Percentiles rank a stretch among this genome's conserved stretches.
These are phyloP conservation scores for Colletotrichum sp. DNA, from an alignment of 2,329 filamentous ascomycete genomes.

Conservation along the genomic window DNA sequence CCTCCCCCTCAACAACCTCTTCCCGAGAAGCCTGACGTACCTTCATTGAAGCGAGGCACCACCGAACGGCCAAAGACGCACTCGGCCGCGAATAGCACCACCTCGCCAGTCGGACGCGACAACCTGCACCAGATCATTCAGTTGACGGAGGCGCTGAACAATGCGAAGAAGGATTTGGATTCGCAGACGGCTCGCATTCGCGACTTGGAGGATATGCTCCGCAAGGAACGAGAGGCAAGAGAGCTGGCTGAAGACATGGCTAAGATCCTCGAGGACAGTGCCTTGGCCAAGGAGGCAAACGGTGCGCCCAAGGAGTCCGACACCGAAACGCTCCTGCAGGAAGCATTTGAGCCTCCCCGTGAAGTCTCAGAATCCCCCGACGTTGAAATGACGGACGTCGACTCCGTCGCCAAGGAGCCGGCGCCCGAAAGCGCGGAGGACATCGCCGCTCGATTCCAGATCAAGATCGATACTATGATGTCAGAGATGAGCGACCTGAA, in stretches of 20 bases:
- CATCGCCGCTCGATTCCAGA: conserved; percentile 59
- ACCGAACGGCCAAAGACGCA: conserved; percentile 75
- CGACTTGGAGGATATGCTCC: conserved; percentile 79
- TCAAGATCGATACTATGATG: conserved; percentile 77
- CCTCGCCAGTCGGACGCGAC: conserved; percentile 61
- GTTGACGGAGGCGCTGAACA: conserved; percentile 83
- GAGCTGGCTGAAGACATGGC: conserved; percentile 85
- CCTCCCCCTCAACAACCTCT: conserved; percentile 92
- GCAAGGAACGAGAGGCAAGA: conserved; percentile 80
- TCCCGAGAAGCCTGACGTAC: conserved; percentile 87
- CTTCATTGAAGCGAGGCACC: conserved; percentile 75
- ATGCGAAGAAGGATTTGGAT: conserved; percentile 86
- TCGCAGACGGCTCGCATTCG: conserved; percentile 80
- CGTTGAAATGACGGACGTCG: conserved; percentile 24
- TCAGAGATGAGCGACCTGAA: conserved; percentile 82
- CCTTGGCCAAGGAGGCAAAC: conserved; percentile 39
- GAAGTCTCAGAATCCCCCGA: conserved; percentile 34
- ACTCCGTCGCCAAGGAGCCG: conserved; percentile 26
- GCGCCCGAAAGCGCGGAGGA: conserved; percentile 38
- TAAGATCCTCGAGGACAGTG: conserved; percentile 68
- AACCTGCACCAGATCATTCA: conserved; percentile 78
- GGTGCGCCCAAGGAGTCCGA: conserved; percentile 39
- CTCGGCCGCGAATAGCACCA: conserved; percentile 42
- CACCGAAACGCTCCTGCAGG: conserved; percentile 47
- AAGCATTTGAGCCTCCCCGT: conserved; percentile 49